phyloP scores from a whole-genome alignment of 2,329 filamentous ascomycete species.

The Colletotrichum graminicola region DNA sequence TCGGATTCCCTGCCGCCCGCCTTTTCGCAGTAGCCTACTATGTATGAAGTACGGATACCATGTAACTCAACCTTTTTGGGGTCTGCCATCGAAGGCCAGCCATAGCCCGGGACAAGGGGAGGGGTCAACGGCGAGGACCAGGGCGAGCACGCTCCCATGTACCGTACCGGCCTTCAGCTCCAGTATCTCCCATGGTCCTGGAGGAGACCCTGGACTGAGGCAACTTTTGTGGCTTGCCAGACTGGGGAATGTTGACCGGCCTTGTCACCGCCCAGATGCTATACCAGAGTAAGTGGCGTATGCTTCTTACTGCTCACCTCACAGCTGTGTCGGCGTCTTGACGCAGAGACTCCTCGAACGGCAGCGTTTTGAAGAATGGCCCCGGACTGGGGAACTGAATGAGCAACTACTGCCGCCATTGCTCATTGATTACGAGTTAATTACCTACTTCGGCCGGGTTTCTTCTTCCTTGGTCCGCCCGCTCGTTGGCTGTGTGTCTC shows the following conservation, averaged over 20 bases:
- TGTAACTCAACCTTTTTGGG: not conserved
- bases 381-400: not conserved
- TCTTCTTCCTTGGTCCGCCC: slow-evolving; percentile 9
- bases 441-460: slow-evolving; percentile 13
- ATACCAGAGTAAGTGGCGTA: not conserved
- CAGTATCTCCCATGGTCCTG: slow-evolving; percentile 15
- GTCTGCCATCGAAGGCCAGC: not conserved
- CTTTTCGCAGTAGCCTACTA: not conserved
- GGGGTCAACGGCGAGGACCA: slow-evolving; percentile 5
- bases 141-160: slow-evolving; percentile 1
- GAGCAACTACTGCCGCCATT: not conserved
- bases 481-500: slow-evolving; percentile 11
- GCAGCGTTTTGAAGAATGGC: not conserved
- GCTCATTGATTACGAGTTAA: slow-evolving; percentile 17
- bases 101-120: slow-evolving; percentile 11
- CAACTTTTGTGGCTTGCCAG: slow-evolving; percentile 13
- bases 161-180: not conserved
- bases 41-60: too few species aligned
- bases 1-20: slow-evolving; percentile 1
- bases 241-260: not conserved
- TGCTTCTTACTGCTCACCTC: not conserved
- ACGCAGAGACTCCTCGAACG: not conserved
- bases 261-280: not conserved
- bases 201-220: slow-evolving; percentile 12
- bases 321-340: not conserved